These are phyloP conservation scores for Candida maris DNA, from an alignment of 805 yeast species.

Conservation along the genomic window DNA sequence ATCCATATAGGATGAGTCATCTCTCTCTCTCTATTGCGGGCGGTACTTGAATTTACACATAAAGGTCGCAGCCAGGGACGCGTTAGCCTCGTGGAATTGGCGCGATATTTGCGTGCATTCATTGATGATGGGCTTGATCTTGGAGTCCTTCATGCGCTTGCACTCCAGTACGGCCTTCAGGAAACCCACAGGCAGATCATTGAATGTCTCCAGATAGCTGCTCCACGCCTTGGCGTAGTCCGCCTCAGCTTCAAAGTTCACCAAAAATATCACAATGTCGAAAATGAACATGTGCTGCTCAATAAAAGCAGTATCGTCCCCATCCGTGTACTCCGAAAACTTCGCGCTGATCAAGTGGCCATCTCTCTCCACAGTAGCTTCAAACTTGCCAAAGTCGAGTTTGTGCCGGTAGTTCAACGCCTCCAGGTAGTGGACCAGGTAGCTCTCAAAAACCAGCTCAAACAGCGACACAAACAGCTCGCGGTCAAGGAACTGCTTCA, in stretches of 20 bases:
- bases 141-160: conserved; percentile 35
- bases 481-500: conserved; percentile 26
- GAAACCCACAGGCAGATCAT: conserved; percentile 74
- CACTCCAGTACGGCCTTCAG: conserved; percentile 58
- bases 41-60: conserved; percentile 16
- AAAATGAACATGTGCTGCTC: conserved; percentile 52
- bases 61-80: conserved; percentile 13
- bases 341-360: conserved; percentile 51
- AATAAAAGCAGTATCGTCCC: conserved; percentile 28
- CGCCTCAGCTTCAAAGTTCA: conserved; percentile 42
- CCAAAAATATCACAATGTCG: conserved; percentile 58
- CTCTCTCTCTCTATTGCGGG: conserved; percentile 7
- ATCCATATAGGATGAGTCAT: conserved; percentile 13
- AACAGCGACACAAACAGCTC: conserved; percentile 30
- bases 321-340: conserved; percentile 39
- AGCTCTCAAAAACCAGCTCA: conserved; percentile 35
- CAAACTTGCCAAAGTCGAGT: conserved; percentile 29
- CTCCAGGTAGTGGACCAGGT: conserved; percentile 35
- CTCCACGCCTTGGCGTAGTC: conserved; percentile 39
- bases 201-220: conserved; percentile 58
- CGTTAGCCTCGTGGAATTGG: conserved; percentile 7
- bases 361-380: conserved; percentile 57
- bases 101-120: conserved; percentile 22
- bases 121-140: conserved; percentile 21
- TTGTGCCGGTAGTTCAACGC: conserved; percentile 21